These are phyloP conservation scores for Apiotrichum siamense DNA, from an alignment of 1,284 basidiomycete species.

Conservation along the genomic window DNA sequence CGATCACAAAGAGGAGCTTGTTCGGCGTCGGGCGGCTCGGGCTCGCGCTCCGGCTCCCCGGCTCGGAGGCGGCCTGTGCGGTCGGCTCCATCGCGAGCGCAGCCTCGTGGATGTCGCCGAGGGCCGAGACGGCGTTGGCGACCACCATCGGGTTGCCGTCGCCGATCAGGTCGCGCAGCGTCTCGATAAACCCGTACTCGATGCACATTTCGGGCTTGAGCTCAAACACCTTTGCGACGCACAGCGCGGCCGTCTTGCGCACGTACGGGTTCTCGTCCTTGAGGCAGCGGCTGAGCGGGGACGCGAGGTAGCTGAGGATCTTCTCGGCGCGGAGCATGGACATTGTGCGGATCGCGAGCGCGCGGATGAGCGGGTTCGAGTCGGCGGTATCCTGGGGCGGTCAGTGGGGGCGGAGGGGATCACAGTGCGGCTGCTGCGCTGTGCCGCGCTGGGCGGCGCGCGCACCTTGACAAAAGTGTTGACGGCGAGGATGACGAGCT, in stretches of 20 bases:
- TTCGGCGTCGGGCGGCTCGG: conserved; percentile 46
- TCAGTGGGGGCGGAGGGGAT: too few relatives aligned
- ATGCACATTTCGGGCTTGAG: conserved; percentile 91
- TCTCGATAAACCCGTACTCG: conserved; percentile 89
- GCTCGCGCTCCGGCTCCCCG: conserved; percentile 6
- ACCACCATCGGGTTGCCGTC: conserved; percentile 99
- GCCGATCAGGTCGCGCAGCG: conserved; percentile 60
- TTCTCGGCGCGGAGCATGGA: conserved; percentile 93
- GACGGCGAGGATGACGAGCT: conserved; percentile 93
- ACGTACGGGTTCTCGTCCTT: conserved; percentile 96
- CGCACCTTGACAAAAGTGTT: conserved; percentile 90
- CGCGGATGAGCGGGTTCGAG: conserved; percentile 90
- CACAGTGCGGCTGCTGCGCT: too few relatives aligned
- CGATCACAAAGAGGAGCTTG: conserved; percentile 65
- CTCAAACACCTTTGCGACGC: conserved; percentile 92
- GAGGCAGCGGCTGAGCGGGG: conserved; percentile 84
- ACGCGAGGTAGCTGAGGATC: conserved; percentile 96
- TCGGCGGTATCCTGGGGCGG: conserved; percentile 78
- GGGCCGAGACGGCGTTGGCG: conserved; percentile 91
- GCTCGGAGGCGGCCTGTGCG: too few relatives aligned
- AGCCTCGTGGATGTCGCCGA: conserved; percentile 83
- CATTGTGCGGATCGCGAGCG: conserved; percentile 96
- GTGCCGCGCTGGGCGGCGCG: too few relatives aligned
- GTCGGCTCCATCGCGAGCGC: conserved; percentile 33
- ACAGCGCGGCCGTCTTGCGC: conserved; percentile 91